phyloP scores from a whole-genome alignment of 2,329 filamentous ascomycete species.

The Trichoderma polysporum region DNA sequence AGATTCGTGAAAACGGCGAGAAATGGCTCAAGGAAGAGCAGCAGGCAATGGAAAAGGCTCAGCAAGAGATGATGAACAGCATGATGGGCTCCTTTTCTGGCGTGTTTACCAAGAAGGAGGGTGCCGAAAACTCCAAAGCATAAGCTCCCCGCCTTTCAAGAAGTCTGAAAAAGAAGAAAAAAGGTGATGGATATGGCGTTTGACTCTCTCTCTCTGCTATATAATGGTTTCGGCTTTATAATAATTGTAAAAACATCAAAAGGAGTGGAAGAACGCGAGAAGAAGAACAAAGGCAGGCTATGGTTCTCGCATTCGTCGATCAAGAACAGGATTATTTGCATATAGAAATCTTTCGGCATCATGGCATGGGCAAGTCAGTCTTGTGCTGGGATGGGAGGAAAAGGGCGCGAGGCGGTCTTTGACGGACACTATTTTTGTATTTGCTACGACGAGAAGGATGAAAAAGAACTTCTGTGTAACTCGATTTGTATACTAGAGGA shows the following conservation, averaged over 20 bases:
- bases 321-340: constrained; percentile 16
- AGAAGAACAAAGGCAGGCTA: not conserved
- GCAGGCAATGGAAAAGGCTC: constrained; percentile 79
- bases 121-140: constrained; percentile 23
- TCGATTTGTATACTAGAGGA: constrained; percentile 22
- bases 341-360: constrained; percentile 19
- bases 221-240: constrained; percentile 12
- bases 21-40: constrained; percentile 96
- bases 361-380: constrained; percentile 1
- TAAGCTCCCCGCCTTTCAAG: constrained; percentile 5
- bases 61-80: constrained; percentile 86
- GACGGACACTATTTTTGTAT: not conserved
- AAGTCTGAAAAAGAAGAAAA: not conserved
- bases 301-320: not conserved
- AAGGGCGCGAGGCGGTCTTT: not conserved
- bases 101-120: constrained; percentile 29
- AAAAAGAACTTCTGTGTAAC: constrained; percentile 13
- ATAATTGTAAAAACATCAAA: constrained; percentile 20
- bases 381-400: not conserved
- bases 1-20: constrained; percentile 90
- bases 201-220: constrained; percentile 17
- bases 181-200: not conserved
- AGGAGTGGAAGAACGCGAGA: not conserved
- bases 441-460: constrained; percentile 5
- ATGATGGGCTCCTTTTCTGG: constrained; percentile 75